Percentiles rank a stretch among this genome's conserved stretches.
Conservation (phyloP, 441 rosid genomes). For the Breynia disticha region DNA sequence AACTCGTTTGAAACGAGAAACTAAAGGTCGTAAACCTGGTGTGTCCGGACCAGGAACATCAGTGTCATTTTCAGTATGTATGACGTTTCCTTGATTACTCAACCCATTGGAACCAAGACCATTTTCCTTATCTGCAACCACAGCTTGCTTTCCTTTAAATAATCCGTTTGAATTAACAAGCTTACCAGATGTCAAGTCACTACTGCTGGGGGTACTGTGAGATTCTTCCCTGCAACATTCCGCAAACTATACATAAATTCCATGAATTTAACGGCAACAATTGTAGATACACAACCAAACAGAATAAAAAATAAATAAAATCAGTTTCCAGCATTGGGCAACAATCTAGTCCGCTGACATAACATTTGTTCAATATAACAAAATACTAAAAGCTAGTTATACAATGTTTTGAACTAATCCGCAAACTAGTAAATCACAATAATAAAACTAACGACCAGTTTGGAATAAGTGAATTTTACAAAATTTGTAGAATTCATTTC, state of each 20-base stretch:
- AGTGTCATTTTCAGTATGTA: conserved; percentile 20
- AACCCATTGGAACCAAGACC: conserved; percentile 16
- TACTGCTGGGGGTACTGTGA: conserved; percentile 7
- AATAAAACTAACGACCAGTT: too few relatives aligned
- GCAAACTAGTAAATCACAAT: too few relatives aligned
- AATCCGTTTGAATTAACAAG: conserved; percentile 12
- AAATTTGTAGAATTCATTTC: too few relatives aligned
- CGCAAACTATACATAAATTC: neutral
- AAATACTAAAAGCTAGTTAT: too few relatives aligned
- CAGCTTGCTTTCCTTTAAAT: conserved; percentile 14
- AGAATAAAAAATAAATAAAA: neutral
- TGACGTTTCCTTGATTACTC: conserved; percentile 15
- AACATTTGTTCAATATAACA: too few relatives aligned
- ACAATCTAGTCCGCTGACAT: too few relatives aligned
- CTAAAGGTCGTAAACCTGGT: conserved; percentile 49
- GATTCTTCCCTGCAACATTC: conserved; percentile 27
- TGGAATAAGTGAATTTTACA: too few relatives aligned
- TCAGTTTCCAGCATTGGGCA: too few relatives aligned
- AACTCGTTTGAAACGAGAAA: conserved; percentile 62
- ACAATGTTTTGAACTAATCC: too few relatives aligned
- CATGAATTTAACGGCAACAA: conserved; percentile 3
- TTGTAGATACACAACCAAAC: conserved; percentile 4
- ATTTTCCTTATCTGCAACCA: conserved; percentile 19
- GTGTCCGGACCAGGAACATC: conserved; percentile 67
- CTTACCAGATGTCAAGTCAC: conserved; percentile 15